Evolutionary conservation across 805 yeast species (phyloP).

Genomic region (Candida qinlingensis): DNA sequence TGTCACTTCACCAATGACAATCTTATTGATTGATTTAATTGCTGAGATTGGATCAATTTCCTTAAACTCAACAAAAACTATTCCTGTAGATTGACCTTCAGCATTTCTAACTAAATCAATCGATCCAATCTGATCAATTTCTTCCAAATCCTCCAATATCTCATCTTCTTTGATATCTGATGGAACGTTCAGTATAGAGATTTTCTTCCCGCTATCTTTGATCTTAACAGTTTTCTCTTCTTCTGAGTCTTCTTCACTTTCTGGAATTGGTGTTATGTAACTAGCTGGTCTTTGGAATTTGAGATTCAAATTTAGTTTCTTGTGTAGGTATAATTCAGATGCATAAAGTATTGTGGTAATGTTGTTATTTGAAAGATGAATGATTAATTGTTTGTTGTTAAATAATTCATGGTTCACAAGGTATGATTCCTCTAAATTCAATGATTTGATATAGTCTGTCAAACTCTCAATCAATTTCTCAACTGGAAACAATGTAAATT

Average conservation of each 20-base stretch:
- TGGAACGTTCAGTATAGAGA: conserved; percentile 43
- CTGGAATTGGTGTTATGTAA: conserved; percentile 32
- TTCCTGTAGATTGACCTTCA: conserved; percentile 47
- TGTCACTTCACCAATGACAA: conserved; percentile 31
- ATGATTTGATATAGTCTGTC: conserved; percentile 38
- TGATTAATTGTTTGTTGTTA: conserved; percentile 35
- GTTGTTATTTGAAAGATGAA: conserved; percentile 46
- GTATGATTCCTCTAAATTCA: conserved; percentile 39
- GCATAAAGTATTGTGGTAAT: conserved; percentile 53
- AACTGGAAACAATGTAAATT: conserved; percentile 24
- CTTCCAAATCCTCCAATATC: conserved; percentile 35
- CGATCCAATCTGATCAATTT: conserved; percentile 35
- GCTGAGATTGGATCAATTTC: conserved; percentile 9
- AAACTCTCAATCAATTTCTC: conserved; percentile 40
- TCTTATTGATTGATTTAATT: conserved; percentile 29
- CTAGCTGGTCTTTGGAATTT: conserved; percentile 40
- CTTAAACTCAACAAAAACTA: conserved; percentile 48
- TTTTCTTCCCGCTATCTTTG: conserved; percentile 40
- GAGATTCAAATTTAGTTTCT: conserved; percentile 28
- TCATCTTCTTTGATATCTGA: conserved; percentile 36
- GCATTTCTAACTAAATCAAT: conserved; percentile 42
- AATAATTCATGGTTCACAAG: conserved; percentile 28
- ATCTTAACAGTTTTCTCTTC: conserved; percentile 14
- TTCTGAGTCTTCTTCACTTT: conserved; percentile 8
- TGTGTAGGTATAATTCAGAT: conserved; percentile 33